Evolutionary conservation across 2,329 filamentous ascomycete genomes (phyloP), one percentile per base, ranked within the genome.

Genomic region (Leptosphaerulina australis): DNA sequence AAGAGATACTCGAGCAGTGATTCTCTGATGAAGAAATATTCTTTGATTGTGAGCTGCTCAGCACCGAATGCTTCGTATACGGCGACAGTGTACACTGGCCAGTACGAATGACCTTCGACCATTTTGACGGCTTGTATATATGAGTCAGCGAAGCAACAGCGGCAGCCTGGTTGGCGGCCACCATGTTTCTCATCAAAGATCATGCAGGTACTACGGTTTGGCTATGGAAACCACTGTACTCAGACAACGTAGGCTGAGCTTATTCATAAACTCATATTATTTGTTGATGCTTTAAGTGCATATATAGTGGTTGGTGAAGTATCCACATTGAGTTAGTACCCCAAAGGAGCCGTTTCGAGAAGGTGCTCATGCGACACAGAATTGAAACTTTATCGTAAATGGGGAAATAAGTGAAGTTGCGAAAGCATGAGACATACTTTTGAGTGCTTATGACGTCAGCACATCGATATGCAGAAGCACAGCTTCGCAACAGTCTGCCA

Each of bases 11-110:
- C 5, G 10, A 8, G 26, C 25, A 49, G 31, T 25, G 14, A 3
- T 49, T 33, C 17, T 18, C 30, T 1, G 40, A 50, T 4, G 47
- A 50, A 15, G 34, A 39, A 12, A 5, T 20, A 2, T 50, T 39
- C 34, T 39, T 36, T n/a, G 29, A 45, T 4, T 40, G 39, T 4
- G 33, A 30, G n/a, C 17, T 29, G 2, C 36, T 44, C 14, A 24
- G 40, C 5, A 3, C 29, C 7, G 5, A 25, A 14, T 18, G 18
- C 4, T 44, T 29, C 17, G 35, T 31, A 24, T 50, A 44, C 20
- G 24, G n/a, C 6, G 14, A 24, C 8, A n/a, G 47, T 30, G 30
- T 9, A 44, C 28, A 24, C 35, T 9, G 33, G n/a, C 1, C 9
- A 11, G 17, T 50, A 33, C 10, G 26, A 24, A 12, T 21, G 33